phyloP scores from a whole-genome alignment of 2,329 filamentous ascomycete genomes.

The Colletotrichum incanum region DNA sequence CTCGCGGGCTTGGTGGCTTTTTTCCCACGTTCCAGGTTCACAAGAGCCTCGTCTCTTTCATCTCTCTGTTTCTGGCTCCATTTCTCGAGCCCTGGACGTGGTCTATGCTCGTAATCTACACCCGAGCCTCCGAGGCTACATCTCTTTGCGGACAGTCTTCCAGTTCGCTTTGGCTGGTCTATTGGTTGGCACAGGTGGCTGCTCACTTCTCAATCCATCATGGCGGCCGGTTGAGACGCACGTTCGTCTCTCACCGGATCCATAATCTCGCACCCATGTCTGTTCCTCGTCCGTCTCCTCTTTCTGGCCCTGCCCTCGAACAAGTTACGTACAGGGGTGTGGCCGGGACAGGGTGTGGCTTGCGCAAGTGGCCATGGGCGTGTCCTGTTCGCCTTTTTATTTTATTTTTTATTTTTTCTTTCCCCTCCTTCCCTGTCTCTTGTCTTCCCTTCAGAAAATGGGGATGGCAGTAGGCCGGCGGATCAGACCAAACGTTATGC shows the following conservation, averaged over 20 bases:
- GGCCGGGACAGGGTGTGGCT: slow-evolving; percentile 40
- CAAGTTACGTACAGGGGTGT: slow-evolving; percentile 33
- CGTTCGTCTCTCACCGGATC: slow-evolving; percentile 43
- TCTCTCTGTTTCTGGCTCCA: slow-evolving; percentile 3
- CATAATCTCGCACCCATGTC: slow-evolving; percentile 41
- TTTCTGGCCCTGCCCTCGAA: slow-evolving; percentile 33
- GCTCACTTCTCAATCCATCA: slow-evolving; percentile 42
- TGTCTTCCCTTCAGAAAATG: slow-evolving; percentile 30
- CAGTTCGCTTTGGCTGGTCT: slow-evolving; percentile 23
- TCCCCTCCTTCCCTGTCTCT: slow-evolving; percentile 9
- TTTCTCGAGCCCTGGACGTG: slow-evolving; percentile 21
- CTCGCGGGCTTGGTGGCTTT: slow-evolving; percentile 15
- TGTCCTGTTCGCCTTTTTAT: slow-evolving; percentile 41
- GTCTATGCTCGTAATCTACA: slow-evolving; percentile 28
- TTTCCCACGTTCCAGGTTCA: slow-evolving; percentile 34
- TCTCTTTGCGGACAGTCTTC: slow-evolving; percentile 13
- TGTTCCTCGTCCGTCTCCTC: slow-evolving; percentile 41
- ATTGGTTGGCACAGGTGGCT: slow-evolving; percentile 35
- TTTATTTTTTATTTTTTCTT: too few species aligned
- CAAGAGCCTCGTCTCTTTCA: slow-evolving; percentile 27
- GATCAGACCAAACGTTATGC: slow-evolving; percentile 54
- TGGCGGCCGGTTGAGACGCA: slow-evolving; percentile 40
- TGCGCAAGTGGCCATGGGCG: slow-evolving; percentile 35
- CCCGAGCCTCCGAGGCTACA: slow-evolving; percentile 27
- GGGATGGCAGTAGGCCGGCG: slow-evolving; percentile 49